Evolutionary conservation across 441 rosid genomes (phyloP).

Genomic region (Mallotus repandus): DNA sequence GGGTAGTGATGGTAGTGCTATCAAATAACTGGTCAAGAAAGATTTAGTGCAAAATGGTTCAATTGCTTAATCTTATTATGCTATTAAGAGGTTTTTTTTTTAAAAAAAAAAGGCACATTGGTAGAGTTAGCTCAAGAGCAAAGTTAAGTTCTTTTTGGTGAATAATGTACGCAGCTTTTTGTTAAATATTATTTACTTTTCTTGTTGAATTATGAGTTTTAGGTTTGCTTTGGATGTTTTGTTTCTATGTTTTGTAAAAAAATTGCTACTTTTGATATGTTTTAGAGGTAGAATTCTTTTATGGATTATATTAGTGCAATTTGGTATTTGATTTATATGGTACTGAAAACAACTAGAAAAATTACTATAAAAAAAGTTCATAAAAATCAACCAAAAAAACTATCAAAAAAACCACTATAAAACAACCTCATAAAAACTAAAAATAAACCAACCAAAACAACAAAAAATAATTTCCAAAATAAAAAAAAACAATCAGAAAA

Average conservation of each 20-base stretch:
- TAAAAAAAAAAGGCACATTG: background rate
- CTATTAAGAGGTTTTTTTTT: background rate
- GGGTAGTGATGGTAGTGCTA: slow-evolving; percentile 38
- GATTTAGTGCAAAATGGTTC: slow-evolving; percentile 64
- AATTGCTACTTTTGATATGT: slow-evolving; percentile 44
- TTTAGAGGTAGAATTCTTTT: slow-evolving; percentile 3
- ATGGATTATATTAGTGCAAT: slow-evolving; percentile 24
- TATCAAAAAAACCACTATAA: too few relatives aligned
- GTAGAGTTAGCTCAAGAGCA: slow-evolving; percentile 63
- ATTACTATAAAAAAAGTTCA: too few relatives aligned
- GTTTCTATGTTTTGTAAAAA: slow-evolving; percentile 16
- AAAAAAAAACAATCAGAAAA: too few relatives aligned
- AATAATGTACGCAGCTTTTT: background rate
- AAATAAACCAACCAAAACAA: too few relatives aligned
- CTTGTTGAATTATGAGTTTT: slow-evolving; percentile 36
- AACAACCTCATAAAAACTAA: too few relatives aligned
- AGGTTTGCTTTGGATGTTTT: slow-evolving; percentile 27
- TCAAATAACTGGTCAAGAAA: slow-evolving; percentile 51
- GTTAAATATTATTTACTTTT: too few relatives aligned
- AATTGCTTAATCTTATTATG: slow-evolving; percentile 64
- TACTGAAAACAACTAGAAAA: background rate
- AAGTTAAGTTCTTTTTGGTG: background rate
- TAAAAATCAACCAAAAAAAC: too few relatives aligned
- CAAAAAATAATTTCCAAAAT: too few relatives aligned
- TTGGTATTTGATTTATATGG: slow-evolving; percentile 14